phyloP scores from a whole-genome alignment of 768 basidiomycete genomes.

The Leccinum subtestaceum region DNA sequence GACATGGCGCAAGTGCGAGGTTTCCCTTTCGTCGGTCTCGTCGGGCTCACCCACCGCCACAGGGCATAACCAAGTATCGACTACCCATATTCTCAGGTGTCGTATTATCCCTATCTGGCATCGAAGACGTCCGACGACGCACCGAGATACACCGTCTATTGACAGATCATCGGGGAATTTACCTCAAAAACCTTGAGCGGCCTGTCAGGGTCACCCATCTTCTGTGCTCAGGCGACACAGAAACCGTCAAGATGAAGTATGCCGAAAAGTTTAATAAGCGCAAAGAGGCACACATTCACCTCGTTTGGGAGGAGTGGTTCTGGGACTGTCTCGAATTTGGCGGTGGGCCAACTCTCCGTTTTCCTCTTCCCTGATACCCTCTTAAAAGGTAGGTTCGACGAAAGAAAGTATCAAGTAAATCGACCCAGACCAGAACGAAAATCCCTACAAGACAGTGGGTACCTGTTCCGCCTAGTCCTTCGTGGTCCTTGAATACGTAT shows the following conservation, averaged over 20 bases:
- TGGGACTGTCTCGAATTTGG: conserved; percentile 86
- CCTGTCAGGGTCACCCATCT: conserved; percentile 84
- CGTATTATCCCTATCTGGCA: conserved; percentile 71
- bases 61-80: conserved; percentile 61
- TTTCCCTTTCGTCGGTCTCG: neutral
- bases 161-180: conserved; percentile 58
- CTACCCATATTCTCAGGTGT: conserved; percentile 74
- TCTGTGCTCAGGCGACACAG: conserved; percentile 64
- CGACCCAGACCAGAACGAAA: conserved; percentile 61
- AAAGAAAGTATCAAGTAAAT: conserved; percentile 55
- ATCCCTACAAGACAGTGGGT: conserved; percentile 24
- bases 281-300: conserved; percentile 68
- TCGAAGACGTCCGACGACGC: conserved; percentile 58
- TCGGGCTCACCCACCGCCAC: neutral
- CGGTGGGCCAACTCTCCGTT: conserved; percentile 39
- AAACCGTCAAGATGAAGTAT: conserved; percentile 75
- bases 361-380: neutral
- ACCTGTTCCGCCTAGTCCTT: neutral
- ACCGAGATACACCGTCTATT: conserved; percentile 63
- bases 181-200: conserved; percentile 72
- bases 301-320: conserved; percentile 97
- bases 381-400: conserved; percentile 57
- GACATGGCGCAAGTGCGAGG: conserved; percentile 57
- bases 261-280: conserved; percentile 70
- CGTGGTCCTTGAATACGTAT: neutral